Evolutionary conservation across 257 asterid genomes (phyloP).

Genomic region (Nicotiana tomentosiformis): DNA sequence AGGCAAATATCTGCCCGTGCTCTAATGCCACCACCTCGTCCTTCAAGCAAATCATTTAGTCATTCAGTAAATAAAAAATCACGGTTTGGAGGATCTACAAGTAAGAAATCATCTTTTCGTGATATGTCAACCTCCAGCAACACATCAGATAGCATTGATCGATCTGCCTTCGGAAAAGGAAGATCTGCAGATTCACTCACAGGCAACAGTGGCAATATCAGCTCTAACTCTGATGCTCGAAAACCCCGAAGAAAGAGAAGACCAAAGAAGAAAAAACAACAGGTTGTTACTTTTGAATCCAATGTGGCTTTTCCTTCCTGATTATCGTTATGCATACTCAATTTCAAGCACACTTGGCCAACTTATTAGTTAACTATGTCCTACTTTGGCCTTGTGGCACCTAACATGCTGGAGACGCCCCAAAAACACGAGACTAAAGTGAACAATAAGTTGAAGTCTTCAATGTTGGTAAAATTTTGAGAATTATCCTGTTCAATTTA

Average conservation of each 20-base stretch:
- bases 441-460: background rate
- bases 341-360: background rate
- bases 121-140: constrained; percentile 67
- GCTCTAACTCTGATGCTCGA: constrained; percentile 46
- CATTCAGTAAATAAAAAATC: constrained; percentile 33
- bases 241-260: constrained; percentile 89
- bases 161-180: constrained; percentile 41
- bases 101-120: constrained; percentile 36
- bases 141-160: constrained; percentile 54
- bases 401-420: background rate
- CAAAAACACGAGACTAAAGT: background rate
- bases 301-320: background rate
- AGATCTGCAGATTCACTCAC: constrained; percentile 48
- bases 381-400: background rate
- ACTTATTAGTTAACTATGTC: background rate
- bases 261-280: constrained; percentile 90
- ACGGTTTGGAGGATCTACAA: constrained; percentile 45
- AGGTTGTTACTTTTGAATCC: constrained; percentile 18
- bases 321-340: background rate
- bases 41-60: constrained; percentile 48
- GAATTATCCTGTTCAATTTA: background rate
- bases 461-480: background rate
- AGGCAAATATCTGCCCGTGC: constrained; percentile 79
- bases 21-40: constrained; percentile 94
- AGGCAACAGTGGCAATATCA: constrained; percentile 51